A percentile compares a stretch with the other conserved stretches of the same genome.
These are phyloP conservation scores for Alternaria metachromatica DNA, from an alignment of 2,329 filamentous ascomycete genomes.

Conservation along the genomic window DNA sequence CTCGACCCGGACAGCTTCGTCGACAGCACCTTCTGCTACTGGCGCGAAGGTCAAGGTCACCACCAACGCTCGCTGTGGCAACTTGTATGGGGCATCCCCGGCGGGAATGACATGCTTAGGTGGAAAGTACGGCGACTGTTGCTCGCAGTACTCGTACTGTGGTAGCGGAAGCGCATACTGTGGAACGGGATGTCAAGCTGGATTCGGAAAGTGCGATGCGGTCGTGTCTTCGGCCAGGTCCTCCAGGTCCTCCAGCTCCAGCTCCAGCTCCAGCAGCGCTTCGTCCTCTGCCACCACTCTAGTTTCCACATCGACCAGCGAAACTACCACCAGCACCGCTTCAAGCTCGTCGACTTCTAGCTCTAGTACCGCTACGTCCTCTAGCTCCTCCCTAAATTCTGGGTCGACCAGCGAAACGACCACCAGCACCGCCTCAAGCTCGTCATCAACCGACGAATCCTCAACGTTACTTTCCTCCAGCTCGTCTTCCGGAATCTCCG, in stretches of 20 bases:
- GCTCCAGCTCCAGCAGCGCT: neutral
- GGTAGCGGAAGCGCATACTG: constrained; percentile 5
- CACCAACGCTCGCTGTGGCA: constrained; percentile 8
- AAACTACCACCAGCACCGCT: neutral
- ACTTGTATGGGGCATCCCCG: neutral
- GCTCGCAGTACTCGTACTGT: constrained; percentile 11
- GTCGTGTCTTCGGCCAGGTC: neutral
- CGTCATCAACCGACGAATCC: neutral
- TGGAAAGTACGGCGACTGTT: constrained; percentile 6
- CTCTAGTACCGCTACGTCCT: too few species aligned
- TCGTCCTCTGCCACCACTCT: neutral
- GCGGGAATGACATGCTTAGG: neutral
- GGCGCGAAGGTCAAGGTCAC: neutral
- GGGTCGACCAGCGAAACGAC: too few species aligned
- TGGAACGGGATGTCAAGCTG: neutral
- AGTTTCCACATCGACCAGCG: neutral
- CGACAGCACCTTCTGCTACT: neutral
- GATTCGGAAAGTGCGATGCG: neutral
- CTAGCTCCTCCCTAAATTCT: too few species aligned
- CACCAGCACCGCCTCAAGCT: neutral
- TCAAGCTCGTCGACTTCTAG: neutral
- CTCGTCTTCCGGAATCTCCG: neutral
- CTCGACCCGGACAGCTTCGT: neutral
- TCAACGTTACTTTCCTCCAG: too few species aligned
- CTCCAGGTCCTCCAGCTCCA: neutral